A percentile compares a stretch with the other conserved stretches of the same genome.
These are phyloP conservation scores for Ganoderma sinense DNA, from an alignment of 1,284 basidiomycete genomes.

Conservation along the genomic window DNA sequence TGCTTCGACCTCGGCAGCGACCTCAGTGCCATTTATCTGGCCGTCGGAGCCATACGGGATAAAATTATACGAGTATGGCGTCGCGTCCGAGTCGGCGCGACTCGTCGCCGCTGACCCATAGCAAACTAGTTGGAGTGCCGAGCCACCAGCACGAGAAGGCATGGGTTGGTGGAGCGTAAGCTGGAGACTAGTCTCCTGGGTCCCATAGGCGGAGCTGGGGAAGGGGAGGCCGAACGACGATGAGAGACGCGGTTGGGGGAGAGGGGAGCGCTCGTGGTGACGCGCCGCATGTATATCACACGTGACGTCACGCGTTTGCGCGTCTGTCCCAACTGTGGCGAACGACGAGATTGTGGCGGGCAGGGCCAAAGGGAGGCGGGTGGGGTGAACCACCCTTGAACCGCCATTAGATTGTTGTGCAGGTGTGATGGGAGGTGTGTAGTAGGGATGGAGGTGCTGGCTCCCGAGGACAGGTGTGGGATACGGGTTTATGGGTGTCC, in stretches of 20 bases:
- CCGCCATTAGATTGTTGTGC: neutral
- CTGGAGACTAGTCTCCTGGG: neutral
- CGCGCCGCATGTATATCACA: neutral
- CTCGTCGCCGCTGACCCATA: neutral
- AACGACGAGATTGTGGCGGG: neutral
- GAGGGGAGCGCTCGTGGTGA: neutral
- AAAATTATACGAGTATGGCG: neutral
- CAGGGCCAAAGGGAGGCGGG: neutral
- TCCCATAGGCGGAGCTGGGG: neutral
- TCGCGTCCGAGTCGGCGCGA: neutral
- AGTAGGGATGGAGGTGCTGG: neutral
- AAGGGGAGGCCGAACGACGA: neutral
- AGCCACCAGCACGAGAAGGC: neutral
- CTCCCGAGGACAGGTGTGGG: neutral
- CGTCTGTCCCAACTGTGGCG: neutral
- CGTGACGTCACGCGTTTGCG: neutral
- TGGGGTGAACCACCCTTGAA: neutral
- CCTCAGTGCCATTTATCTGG: neutral
- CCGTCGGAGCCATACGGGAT: neutral
- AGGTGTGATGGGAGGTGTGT: neutral
- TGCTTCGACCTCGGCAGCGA: neutral
- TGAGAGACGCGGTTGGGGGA: neutral
- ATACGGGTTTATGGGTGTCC: neutral
- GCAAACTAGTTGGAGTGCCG: too few species aligned
- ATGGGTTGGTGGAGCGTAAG: neutral